These are phyloP conservation scores for Lotmaria passim DNA, from an alignment of 208 protist genomes.

Conservation along the genomic window DNA sequence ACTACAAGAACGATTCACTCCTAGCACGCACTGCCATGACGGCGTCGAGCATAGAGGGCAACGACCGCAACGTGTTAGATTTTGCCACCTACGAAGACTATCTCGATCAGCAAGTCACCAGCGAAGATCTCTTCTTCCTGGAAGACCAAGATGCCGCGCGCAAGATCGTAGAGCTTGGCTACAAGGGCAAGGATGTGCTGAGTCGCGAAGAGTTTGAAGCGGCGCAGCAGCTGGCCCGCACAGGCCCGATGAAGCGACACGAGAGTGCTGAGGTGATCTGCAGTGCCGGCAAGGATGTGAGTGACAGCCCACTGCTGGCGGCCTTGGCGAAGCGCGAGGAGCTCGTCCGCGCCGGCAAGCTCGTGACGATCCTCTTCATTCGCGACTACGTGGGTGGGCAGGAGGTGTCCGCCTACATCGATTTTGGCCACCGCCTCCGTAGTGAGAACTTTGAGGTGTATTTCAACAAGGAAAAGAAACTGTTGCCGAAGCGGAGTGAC, in stretches of 20 bases:
- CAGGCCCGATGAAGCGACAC: slow-evolving; percentile 82
- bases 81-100: slow-evolving; percentile 93
- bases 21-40: no score
- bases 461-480: slow-evolving; percentile 85
- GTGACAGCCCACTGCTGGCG: slow-evolving; percentile 87
- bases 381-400: slow-evolving; percentile 96
- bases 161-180: slow-evolving; percentile 97
- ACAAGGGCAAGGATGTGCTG: slow-evolving; percentile 93
- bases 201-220: slow-evolving; percentile 91
- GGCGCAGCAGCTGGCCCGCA: slow-evolving; percentile 71
- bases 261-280: slow-evolving; percentile 87
- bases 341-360: slow-evolving; percentile 95
- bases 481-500: slow-evolving; percentile 96
- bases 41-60: slow-evolving; percentile 41
- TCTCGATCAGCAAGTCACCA: slow-evolving; percentile 88
- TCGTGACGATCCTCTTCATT: slow-evolving; percentile 97
- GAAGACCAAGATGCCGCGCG: slow-evolving; percentile 95
- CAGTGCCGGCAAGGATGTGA: slow-evolving; percentile 83
- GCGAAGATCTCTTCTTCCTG: slow-evolving; percentile 91
- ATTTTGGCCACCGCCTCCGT: slow-evolving; percentile 96
- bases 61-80: slow-evolving; percentile 83
- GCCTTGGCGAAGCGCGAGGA: slow-evolving; percentile 96
- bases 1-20: no score
- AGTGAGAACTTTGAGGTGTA: slow-evolving; percentile 96
- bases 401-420: slow-evolving; percentile 98